Evolutionary conservation across 495 filamentous ascomycete genomes (phyloP), one percentile per base, ranked within the genome.

Genomic region (Halenospora varia): DNA sequence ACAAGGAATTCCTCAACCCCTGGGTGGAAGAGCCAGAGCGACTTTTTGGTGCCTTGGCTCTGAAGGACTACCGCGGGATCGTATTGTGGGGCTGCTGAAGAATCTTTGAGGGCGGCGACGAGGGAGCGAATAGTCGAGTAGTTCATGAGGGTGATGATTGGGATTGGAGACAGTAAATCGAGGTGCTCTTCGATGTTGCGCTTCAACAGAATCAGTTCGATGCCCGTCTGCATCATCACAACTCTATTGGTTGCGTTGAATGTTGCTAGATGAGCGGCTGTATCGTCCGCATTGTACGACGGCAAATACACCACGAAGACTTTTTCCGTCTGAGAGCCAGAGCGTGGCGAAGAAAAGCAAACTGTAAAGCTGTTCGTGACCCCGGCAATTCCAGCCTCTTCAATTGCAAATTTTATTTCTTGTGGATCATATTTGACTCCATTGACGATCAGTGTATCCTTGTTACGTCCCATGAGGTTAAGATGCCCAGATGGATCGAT

Each of bases 401-500:
- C 77, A 1, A 83, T 56, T 0, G 71, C 68, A 1, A 60, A 48
- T 48, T 81, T 71, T 2, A 82, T 66, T 22, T 77, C 74, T 18
- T 71, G 59, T 0, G 76, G 68, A 20, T 56, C 47, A 48, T 74
- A 69, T 6, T 82, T 83, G 50, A 81, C 70, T 0, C 79, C 69
- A 8, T 61, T 68, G 48, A 9, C 48, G 35, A 59, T 92, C 72
- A 96, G 91, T 45, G 92, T 72, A 68, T 95, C 90, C 76, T 95
- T 94, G 22, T 89, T 77, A 13, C 90, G 83, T 58, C 92, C 90
- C 1, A 88, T 90, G 60, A 92, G 82, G 68, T 72, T 81, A 59
- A 88, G 79, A 56, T 83, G 76, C 1, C 82, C 82, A 40, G 82
- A 70, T 17, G 66, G 53, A 51, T 84, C 78, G 55, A 83, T 73